Percentiles rank a stretch among this genome's conserved stretches.
phyloP scores from a whole-genome alignment of 805 yeast species.

The Suhomyces xylopsoci region DNA sequence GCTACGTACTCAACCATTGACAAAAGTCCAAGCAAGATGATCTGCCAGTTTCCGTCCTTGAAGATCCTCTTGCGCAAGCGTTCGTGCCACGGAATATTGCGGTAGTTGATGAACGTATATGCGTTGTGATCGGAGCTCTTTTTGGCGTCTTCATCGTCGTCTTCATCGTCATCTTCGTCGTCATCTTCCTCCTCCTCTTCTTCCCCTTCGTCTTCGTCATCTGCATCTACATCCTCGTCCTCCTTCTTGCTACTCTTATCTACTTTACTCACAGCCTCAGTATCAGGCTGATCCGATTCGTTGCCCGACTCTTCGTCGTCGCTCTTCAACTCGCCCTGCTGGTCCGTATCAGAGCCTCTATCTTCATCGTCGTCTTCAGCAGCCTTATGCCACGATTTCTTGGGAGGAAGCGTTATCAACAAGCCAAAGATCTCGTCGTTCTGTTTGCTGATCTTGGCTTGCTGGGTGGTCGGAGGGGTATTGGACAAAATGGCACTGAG shows the following conservation, averaged over 20 bases:
- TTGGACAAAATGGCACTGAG: slow-evolving; percentile 53
- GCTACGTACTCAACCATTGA: slow-evolving; percentile 57
- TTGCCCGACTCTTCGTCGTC: slow-evolving; percentile 23
- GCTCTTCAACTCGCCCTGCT: slow-evolving; percentile 16
- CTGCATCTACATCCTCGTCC: slow-evolving; percentile 20
- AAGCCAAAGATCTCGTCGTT: slow-evolving; percentile 30
- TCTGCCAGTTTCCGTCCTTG: slow-evolving; percentile 83
- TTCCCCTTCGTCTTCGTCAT: slow-evolving; percentile 10
- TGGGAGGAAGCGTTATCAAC: slow-evolving; percentile 29
- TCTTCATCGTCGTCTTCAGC: slow-evolving; percentile 21
- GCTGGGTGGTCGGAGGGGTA: slow-evolving; percentile 22
- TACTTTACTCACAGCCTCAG: slow-evolving; percentile 9
- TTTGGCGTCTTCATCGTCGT: slow-evolving; percentile 19
- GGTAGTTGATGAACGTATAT: slow-evolving; percentile 48
- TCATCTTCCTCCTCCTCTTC: slow-evolving; percentile 15
- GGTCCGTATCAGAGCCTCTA: slow-evolving; percentile 17
- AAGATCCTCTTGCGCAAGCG: slow-evolving; percentile 70
- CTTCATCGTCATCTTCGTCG: slow-evolving; percentile 18
- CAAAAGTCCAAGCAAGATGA: slow-evolving; percentile 69
- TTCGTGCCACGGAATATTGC: slow-evolving; percentile 73
- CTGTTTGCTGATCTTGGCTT: slow-evolving; percentile 34
- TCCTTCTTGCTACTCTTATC: slow-evolving; percentile 3
- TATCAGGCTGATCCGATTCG: slow-evolving; percentile 9
- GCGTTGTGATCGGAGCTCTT: slow-evolving; percentile 39
- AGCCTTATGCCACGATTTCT: slow-evolving; percentile 16